Base-by-base conservation (phyloP, 176 grass and related monocot genomes). In the Oryza glaberrima region DNA sequence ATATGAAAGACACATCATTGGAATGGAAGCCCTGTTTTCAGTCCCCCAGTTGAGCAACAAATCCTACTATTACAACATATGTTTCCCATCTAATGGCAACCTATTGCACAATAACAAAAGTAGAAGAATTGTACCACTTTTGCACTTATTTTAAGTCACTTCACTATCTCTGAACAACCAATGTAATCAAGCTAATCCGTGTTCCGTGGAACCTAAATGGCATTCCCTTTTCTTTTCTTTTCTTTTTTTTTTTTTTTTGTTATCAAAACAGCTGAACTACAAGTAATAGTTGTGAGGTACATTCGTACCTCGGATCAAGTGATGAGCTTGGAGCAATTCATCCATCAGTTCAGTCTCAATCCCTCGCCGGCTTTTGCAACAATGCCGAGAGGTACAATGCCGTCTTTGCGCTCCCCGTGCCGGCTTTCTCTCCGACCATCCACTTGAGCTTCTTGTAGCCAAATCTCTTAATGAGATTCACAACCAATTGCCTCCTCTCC, bases 371-470 rank as follows among this genome's bases (percentile, higher is more conserved):
- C 81, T 98, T 98, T 71, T 90, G 88, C 80, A 98, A 45, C 71
- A 96, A 85, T 1, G 90, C 90, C 0, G 96, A 98, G 72, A 98
- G 68, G 81, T 89, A 90, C 41, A 90, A 71, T 11, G 86, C 67
- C 4, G 88, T 4, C 19, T 86, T 38, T 11, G 73, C 0, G 2
- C 40, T 79, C 16, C 56, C 75, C 0, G 69, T 64, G 6, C 83
- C 81, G 11, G 79, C 81, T 84, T 92, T 98, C 44, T 96, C 91
- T 22, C 90, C 96, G 3, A 46, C 78, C 45, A 88, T 76, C 93
- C 93, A 98, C 48, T 96, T 98, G 26, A 98, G 77, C 84, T 96
- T 96, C 93, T 95, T 96, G 81, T 92, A 96, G 44, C 81, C 88
- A 77, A 96, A 94, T 74, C 81, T 94, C 26, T 87, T 86, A 2